Conservation (phyloP, 2,329 filamentous ascomycete genomes). For the Colletotrichum sublineola region DNA sequence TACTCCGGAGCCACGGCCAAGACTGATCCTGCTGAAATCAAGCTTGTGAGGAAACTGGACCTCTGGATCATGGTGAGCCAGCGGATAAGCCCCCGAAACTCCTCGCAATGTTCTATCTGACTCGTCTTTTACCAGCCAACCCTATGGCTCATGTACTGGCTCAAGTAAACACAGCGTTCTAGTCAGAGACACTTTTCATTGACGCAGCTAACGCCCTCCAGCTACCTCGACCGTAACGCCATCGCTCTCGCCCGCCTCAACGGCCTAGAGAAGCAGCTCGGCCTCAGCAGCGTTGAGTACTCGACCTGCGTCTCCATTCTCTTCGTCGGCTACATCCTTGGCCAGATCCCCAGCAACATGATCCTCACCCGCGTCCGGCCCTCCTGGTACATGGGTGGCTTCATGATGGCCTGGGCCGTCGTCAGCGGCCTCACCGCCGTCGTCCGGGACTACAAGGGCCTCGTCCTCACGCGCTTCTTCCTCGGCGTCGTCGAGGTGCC, state of each 20-base stretch:
- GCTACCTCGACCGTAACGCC: constrained; percentile 46
- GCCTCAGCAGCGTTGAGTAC: constrained; percentile 45
- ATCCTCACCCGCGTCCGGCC: constrained; percentile 61
- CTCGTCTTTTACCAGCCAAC: constrained; percentile 46
- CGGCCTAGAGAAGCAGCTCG: constrained; percentile 45
- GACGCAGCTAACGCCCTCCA: background rate
- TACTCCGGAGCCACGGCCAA: constrained; percentile 56
- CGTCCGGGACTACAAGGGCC: constrained; percentile 55
- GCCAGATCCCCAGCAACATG: constrained; percentile 55
- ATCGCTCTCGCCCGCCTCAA: constrained; percentile 49
- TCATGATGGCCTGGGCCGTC: constrained; percentile 58
- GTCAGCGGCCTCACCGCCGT: constrained; percentile 57
- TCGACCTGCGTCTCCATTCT: constrained; percentile 56
- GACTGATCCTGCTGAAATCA: constrained; percentile 56
- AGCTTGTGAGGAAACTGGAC: constrained; percentile 55
- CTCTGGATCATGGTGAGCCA: constrained; percentile 52
- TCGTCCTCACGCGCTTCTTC: constrained; percentile 56
- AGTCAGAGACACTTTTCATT: background rate
- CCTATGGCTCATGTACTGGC: constrained; percentile 52
- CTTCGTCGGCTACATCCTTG: constrained; percentile 54
- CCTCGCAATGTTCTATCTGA: background rate
- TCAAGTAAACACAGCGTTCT: constrained; percentile 31
- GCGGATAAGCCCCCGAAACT: background rate
- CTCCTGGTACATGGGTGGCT: constrained; percentile 60
- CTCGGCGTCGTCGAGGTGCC: constrained; percentile 57